Evolutionary conservation across 495 filamentous ascomycete genomes (phyloP).

Genomic region (Geopyxis carbonaria): DNA sequence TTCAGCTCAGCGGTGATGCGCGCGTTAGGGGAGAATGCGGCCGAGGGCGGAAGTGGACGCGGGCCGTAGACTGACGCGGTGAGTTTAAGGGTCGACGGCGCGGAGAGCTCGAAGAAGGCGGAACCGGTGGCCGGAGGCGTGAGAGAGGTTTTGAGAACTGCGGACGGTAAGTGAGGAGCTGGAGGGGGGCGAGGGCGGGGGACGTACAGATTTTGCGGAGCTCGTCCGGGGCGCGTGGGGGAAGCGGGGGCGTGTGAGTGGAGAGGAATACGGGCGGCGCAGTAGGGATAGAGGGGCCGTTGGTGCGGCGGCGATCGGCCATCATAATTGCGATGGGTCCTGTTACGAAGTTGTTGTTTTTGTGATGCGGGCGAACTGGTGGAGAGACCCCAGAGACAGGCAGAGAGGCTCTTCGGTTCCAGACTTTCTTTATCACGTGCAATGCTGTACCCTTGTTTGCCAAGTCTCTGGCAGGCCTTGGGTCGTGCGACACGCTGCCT

Average conservation of each 20-base stretch:
- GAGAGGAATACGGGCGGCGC: conserved; percentile 52
- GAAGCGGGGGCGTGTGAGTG: conserved; percentile 21
- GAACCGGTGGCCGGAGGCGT: conserved; percentile 89
- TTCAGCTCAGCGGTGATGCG: conserved; percentile 85
- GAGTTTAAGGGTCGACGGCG: conserved; percentile 58
- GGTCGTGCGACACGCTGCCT: no score
- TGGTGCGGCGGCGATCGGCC: conserved; percentile 80
- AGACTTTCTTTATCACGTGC: no score
- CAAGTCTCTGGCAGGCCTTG: no score
- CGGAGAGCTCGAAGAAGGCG: conserved; percentile 68
- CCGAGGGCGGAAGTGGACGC: conserved; percentile 46
- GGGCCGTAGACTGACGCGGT: conserved; percentile 62
- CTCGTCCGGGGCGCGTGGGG: conserved; percentile 39
- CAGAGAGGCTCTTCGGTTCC: no score
- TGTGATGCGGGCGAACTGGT: no score
- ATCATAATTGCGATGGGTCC: conserved; percentile 31
- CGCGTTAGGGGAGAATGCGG: conserved; percentile 75
- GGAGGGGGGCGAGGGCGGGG: not conserved
- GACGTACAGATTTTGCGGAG: conserved; percentile 70
- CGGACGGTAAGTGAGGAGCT: not conserved
- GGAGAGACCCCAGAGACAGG: no score
- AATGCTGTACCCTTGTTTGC: no score
- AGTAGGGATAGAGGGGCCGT: conserved; percentile 67
- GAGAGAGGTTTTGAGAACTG: conserved; percentile 80
- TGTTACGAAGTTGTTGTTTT: no score